Percentiles rank a stretch among this genome's conserved stretches.
Evolutionary conservation across 2,329 filamentous ascomycete species (phyloP).

Genomic region (Tolypocladium pustulatum): DNA sequence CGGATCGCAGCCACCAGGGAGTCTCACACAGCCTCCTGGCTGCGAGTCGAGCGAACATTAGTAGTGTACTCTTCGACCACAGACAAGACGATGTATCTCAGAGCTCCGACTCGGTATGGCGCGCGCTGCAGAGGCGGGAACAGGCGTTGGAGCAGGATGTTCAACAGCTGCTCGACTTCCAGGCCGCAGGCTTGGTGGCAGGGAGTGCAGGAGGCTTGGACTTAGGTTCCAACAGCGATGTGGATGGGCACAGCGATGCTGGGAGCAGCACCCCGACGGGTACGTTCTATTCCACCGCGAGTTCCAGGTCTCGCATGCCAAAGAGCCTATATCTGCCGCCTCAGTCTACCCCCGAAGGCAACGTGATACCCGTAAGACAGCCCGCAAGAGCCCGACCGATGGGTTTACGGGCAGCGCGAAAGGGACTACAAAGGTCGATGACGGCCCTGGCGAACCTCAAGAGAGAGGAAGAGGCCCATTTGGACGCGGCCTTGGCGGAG

Average conservation of each 20-base stretch:
- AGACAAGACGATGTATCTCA: slow-evolving; percentile 14
- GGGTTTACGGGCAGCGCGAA: slow-evolving; percentile 52
- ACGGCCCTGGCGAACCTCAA: slow-evolving; percentile 55
- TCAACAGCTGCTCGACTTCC: slow-evolving; percentile 37
- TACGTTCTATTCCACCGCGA: slow-evolving; percentile 27
- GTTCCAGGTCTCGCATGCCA: slow-evolving; percentile 27
- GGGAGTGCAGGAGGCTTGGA: slow-evolving; percentile 19
- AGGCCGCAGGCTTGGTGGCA: slow-evolving; percentile 32
- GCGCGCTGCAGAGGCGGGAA: slow-evolving; percentile 34
- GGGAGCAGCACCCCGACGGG: slow-evolving; percentile 31
- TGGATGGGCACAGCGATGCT: slow-evolving; percentile 25
- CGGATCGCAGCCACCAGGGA: slow-evolving; percentile 8
- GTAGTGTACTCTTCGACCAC: slow-evolving; percentile 29
- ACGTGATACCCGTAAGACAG: slow-evolving; percentile 51
- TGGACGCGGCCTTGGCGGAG: slow-evolving; percentile 45
- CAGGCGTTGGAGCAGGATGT: slow-evolving; percentile 34
- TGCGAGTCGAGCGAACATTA: slow-evolving; percentile 4
- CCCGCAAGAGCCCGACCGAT: slow-evolving; percentile 37
- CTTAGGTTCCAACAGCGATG: slow-evolving; percentile 7
- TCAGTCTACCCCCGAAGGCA: slow-evolving; percentile 28
- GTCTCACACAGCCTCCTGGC: slow-evolving; percentile 1
- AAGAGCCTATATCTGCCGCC: slow-evolving; percentile 31
- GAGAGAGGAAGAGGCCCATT: slow-evolving; percentile 52
- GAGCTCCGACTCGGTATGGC: slow-evolving; percentile 35
- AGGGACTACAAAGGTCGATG: slow-evolving; percentile 54